Evolutionary conservation across 495 filamentous ascomycete species (phyloP).

Genomic region (Astrothelium subdiscretum): DNA sequence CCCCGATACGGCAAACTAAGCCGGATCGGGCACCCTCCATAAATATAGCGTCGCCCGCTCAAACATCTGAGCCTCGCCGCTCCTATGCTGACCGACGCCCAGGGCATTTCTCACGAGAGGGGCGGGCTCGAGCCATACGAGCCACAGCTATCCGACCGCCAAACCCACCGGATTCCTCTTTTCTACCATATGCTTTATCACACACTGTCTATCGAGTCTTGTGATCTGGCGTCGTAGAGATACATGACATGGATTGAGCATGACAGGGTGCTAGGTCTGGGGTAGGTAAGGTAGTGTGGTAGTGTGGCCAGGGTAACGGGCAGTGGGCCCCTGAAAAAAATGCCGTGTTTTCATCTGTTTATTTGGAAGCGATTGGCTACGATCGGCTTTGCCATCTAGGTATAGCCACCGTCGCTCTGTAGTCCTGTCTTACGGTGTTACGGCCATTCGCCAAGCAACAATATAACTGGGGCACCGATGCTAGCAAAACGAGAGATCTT

Average conservation of each 20-base stretch:
- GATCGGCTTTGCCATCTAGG: too few relatives aligned
- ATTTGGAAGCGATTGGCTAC: not conserved
- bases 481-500: not conserved
- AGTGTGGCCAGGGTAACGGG: not conserved
- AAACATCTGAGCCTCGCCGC: not conserved
- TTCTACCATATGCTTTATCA: too few relatives aligned
- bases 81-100: not conserved
- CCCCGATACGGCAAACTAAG: not conserved
- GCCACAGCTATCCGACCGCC: not conserved
- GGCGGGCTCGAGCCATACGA: not conserved
- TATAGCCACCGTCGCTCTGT: not conserved
- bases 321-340: too few relatives aligned
- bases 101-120: not conserved
- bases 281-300: not conserved
- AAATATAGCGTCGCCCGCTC: not conserved
- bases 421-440: not conserved
- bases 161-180: too few relatives aligned
- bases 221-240: not conserved
- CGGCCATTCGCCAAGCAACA: not conserved
- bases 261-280: not conserved
- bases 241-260: not conserved
- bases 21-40: not conserved
- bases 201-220: not conserved
- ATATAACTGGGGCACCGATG: not conserved
- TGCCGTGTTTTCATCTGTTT: not conserved